phyloP scores from a whole-genome alignment of 2,329 filamentous ascomycete genomes.

The Diaporthe helianthi region DNA sequence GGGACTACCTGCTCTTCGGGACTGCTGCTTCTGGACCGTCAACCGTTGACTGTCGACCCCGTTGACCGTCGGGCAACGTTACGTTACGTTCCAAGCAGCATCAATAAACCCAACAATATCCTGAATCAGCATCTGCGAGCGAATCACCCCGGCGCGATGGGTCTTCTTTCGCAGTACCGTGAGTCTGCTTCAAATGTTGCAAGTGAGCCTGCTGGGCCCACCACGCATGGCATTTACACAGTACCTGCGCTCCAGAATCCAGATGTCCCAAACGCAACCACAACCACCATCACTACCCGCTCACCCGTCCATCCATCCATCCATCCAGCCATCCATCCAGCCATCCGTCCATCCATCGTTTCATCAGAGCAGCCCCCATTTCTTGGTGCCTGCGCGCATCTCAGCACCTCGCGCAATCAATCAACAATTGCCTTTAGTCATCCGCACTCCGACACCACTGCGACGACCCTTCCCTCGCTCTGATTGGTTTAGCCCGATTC shows the following conservation, averaged over 20 bases:
- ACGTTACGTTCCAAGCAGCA: constrained; percentile 19
- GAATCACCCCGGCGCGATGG: neutral
- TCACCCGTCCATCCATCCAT: neutral
- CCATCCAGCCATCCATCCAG: constrained; percentile 7
- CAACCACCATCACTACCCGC: neutral
- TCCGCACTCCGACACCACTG: neutral
- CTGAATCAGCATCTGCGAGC: neutral
- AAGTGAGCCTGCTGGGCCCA: neutral
- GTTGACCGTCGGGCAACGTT: constrained; percentile 8
- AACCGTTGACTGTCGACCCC: too few species aligned
- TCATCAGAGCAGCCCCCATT: neutral
- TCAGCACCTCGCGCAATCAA: neutral
- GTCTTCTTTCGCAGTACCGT: neutral
- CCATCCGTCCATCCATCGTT: constrained; percentile 6
- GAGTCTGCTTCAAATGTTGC: neutral
- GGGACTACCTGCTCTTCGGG: neutral
- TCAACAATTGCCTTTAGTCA: neutral
- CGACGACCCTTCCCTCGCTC: constrained; percentile 17
- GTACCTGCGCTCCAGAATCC: too few species aligned
- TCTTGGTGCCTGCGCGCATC: neutral
- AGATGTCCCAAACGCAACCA: neutral
- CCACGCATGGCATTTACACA: neutral
- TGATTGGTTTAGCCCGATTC: neutral
- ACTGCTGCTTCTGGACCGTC: neutral
- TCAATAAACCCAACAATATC: neutral